Evolutionary conservation across 306 rosid genomes (phyloP).

Genomic region (Inga oerstediana): DNA sequence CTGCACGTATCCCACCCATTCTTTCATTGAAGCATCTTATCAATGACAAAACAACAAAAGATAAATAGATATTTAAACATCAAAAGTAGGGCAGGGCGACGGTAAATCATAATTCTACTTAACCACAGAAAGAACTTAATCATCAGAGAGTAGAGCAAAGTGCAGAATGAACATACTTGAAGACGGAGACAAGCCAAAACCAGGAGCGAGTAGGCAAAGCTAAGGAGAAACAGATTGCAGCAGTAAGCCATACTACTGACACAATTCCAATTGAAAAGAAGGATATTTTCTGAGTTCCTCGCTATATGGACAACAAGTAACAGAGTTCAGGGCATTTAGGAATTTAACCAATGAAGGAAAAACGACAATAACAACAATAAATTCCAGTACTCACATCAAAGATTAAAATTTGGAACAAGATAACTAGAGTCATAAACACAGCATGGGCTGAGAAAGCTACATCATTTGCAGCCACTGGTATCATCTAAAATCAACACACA

Average conservation of each 20-base stretch:
- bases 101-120: not conserved
- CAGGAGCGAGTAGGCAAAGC: conserved; percentile 79
- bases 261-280: conserved; percentile 63
- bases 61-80: too few relatives aligned
- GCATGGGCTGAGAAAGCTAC: conserved; percentile 93
- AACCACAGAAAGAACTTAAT: not conserved
- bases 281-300: conserved; percentile 80
- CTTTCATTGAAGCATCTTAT: not conserved
- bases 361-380: conserved; percentile 2
- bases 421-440: conserved; percentile 71
- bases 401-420: conserved; percentile 72
- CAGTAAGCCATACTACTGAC: conserved; percentile 63
- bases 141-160: not conserved
- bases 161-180: conserved; percentile 59
- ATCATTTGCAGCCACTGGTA: conserved; percentile 94
- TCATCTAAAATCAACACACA: conserved; percentile 61
- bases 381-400: conserved; percentile 59
- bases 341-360: conserved; percentile 13
- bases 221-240: conserved; percentile 79
- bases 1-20: not conserved
- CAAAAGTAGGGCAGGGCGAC: not conserved
- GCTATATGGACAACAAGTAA: conserved; percentile 48
- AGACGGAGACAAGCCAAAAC: conserved; percentile 86
- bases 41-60: not conserved
- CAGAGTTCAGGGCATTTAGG: conserved; percentile 21